phyloP scores from a whole-genome alignment of 306 rosid species.

The Ceratonia siliqua region DNA sequence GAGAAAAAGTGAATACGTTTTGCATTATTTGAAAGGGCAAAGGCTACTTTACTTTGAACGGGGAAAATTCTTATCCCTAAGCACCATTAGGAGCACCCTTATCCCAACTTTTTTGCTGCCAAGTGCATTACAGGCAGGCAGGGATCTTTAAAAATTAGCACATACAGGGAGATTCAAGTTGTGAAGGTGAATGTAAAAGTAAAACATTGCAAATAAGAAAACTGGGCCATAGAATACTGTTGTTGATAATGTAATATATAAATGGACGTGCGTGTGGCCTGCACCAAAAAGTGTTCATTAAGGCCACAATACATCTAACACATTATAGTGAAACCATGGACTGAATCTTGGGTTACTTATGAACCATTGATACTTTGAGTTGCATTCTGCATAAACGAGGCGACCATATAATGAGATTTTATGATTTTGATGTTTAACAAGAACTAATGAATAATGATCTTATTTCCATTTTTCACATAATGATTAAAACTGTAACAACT shows the following conservation, averaged over 20 bases:
- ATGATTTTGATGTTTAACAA: constrained; percentile 9
- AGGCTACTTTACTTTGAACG: constrained; percentile 56
- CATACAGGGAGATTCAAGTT: not conserved
- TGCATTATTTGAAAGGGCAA: constrained; percentile 43
- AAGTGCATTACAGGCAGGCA: constrained; percentile 42
- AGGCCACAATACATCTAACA: too few relatives aligned
- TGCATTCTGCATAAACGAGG: constrained; percentile 52
- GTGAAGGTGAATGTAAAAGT: not conserved
- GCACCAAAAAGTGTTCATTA: too few relatives aligned
- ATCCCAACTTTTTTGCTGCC: constrained; percentile 34
- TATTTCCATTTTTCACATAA: not conserved
- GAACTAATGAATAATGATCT: not conserved
- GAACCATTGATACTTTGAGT: too few relatives aligned
- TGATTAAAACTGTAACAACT: constrained; percentile 5
- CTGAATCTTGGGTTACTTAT: too few relatives aligned
- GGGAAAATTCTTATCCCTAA: constrained; percentile 41
- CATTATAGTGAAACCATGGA: too few relatives aligned
- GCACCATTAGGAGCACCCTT: constrained; percentile 39
- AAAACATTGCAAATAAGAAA: not conserved
- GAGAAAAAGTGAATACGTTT: constrained; percentile 23
- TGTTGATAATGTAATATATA: not conserved
- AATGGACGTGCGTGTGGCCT: not conserved
- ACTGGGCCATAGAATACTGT: not conserved
- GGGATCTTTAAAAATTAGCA: constrained; percentile 28
- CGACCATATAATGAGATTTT: not conserved